Percentiles rank a stretch among this genome's conserved stretches.
Evolutionary conservation across 1,139 yeast genomes (phyloP).

Genomic region (Yarrowia galli): DNA sequence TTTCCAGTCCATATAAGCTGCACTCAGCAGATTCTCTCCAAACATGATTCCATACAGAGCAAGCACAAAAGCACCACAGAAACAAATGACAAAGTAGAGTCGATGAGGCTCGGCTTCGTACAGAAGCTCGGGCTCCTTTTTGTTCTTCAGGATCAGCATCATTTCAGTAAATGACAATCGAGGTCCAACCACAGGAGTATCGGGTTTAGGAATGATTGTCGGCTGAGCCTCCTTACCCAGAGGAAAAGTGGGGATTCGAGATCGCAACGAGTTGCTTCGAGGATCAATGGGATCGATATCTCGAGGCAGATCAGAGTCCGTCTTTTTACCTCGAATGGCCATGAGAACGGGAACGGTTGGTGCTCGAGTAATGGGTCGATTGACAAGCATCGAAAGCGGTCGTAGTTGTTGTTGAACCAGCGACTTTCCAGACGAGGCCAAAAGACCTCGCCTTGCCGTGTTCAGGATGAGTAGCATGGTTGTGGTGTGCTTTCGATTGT

Average conservation of each 20-base stretch:
- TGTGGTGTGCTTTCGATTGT: neutral
- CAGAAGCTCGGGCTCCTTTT: constrained; percentile 71
- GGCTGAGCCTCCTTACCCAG: constrained; percentile 71
- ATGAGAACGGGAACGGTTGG: neutral
- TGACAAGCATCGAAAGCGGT: constrained; percentile 2
- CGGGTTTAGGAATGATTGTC: constrained; percentile 64
- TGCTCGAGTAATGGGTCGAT: neutral
- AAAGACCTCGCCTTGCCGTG: constrained; percentile 18
- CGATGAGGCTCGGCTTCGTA: constrained; percentile 87
- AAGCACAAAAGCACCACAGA: constrained; percentile 68
- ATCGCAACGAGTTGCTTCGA: constrained; percentile 47
- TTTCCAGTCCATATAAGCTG: constrained; percentile 61
- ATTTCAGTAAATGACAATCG: constrained; percentile 68
- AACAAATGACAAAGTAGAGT: constrained; percentile 72
- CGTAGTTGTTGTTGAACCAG: constrained; percentile 4
- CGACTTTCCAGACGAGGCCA: neutral
- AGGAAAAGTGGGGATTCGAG: constrained; percentile 62
- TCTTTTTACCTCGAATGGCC: constrained; percentile 4
- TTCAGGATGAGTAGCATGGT: constrained; percentile 17
- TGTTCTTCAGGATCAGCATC: constrained; percentile 63
- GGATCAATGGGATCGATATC: constrained; percentile 45
- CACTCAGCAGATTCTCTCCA: constrained; percentile 58
- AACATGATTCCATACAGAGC: constrained; percentile 67
- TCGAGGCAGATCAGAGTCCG: constrained; percentile 43
- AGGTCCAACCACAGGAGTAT: constrained; percentile 67